These are phyloP conservation scores for Emericellopsis terricola DNA, from an alignment of 495 filamentous ascomycete genomes.

Conservation along the genomic window DNA sequence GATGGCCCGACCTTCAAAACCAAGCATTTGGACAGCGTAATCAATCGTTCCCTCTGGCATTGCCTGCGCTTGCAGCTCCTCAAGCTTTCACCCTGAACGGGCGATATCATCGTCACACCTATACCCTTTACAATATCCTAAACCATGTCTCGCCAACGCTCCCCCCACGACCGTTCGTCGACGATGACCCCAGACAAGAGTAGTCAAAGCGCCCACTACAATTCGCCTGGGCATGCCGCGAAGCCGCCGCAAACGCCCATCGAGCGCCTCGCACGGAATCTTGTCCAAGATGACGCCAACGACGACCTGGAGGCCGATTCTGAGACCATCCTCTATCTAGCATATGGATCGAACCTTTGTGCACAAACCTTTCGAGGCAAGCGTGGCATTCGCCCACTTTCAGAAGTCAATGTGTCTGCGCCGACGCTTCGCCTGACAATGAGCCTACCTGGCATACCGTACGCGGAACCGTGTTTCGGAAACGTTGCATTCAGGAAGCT, in stretches of 20 bases:
- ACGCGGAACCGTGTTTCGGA: constrained; percentile 82
- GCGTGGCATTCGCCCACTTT: constrained; percentile 64
- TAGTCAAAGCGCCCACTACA: neutral
- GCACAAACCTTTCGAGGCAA: constrained; percentile 54
- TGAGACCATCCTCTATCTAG: constrained; percentile 66
- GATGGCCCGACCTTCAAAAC: no score
- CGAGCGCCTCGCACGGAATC: constrained; percentile 2
- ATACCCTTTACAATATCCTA: no score
- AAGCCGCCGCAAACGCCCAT: neutral
- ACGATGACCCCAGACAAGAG: neutral
- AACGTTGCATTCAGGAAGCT: constrained; percentile 46
- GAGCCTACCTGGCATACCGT: constrained; percentile 72
- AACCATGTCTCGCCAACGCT: neutral
- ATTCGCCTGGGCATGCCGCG: neutral
- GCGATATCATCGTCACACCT: no score
- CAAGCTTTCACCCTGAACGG: no score
- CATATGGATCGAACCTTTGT: constrained; percentile 84
- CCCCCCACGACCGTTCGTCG: neutral
- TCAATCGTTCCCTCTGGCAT: no score
- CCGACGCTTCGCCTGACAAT: constrained; percentile 65
- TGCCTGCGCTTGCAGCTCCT: no score
- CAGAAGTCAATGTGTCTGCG: constrained; percentile 58
- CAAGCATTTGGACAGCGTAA: no score
- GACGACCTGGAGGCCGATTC: constrained; percentile 2
- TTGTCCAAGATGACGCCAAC: constrained; percentile 2